Percentiles rank a stretch among this genome's conserved stretches.
Conservation (phyloP, 306 rosid species). For the Trifolium fragiferum region DNA sequence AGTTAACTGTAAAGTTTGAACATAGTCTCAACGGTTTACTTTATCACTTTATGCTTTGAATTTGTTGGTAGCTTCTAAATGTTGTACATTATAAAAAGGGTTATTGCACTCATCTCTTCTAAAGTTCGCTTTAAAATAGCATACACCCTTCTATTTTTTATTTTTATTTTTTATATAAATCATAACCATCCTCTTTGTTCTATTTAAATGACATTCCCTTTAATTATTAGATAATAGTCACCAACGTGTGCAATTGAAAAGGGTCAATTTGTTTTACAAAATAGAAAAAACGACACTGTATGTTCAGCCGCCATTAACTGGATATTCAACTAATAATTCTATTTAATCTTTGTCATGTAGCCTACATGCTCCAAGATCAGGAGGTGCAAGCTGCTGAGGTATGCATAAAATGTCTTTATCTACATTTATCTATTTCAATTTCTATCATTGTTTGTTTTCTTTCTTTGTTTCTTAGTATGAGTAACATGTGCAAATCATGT, state of each 20-base stretch:
- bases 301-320: background rate
- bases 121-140: background rate
- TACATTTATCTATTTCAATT: conserved; percentile 24
- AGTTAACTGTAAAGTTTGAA: conserved; percentile 5
- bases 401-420: conserved; percentile 18
- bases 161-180: background rate
- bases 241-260: background rate
- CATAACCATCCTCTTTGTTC: background rate
- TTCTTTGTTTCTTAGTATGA: conserved; percentile 21
- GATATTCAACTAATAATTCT: conserved; percentile 18
- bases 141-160: background rate
- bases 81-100: conserved; percentile 10
- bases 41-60: conserved; percentile 23
- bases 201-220: background rate
- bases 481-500: conserved; percentile 13
- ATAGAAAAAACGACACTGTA: background rate
- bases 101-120: background rate
- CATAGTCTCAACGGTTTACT: conserved; percentile 10
- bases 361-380: conserved; percentile 85
- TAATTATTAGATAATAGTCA: background rate
- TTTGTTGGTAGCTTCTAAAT: conserved; percentile 17
- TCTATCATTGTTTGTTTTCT: conserved; percentile 5
- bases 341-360: conserved; percentile 46
- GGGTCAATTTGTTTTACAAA: background rate
- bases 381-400: conserved; percentile 98